Percentiles rank a stretch among this genome's conserved stretches.
These are phyloP conservation scores for Oxyria digyna DNA, from an alignment of 148 eudicot genomes.

Conservation along the genomic window DNA sequence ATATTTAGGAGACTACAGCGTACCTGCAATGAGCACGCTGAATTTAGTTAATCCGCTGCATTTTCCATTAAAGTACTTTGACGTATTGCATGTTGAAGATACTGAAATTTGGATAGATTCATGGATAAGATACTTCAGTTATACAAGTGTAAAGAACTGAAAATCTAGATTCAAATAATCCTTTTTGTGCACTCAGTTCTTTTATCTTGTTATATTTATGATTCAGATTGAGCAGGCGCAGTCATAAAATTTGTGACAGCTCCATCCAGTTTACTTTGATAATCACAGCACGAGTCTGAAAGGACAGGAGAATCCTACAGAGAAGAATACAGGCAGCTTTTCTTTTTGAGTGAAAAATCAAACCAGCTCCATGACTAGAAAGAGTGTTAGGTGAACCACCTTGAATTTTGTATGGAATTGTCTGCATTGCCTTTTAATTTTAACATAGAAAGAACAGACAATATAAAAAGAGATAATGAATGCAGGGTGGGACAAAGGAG, in stretches of 20 bases:
- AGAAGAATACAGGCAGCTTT: neutral
- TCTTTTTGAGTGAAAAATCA: neutral
- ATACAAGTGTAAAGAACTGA: neutral
- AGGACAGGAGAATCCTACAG: neutral
- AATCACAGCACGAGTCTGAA: neutral
- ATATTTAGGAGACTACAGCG: neutral
- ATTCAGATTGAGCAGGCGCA: neutral
- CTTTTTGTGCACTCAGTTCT: neutral
- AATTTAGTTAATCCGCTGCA: neutral
- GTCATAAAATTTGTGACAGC: neutral
- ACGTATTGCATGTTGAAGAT: conserved; percentile 2
- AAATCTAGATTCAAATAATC: neutral
- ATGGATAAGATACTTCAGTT: neutral
- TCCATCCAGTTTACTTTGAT: neutral
- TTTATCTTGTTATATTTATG: neutral
- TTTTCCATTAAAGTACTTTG: neutral
- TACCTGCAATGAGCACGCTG: conserved; percentile 2
- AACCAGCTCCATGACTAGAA: conserved; percentile 2
- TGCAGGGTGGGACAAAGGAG: neutral
- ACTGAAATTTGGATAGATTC: neutral
- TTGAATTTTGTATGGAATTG: neutral
- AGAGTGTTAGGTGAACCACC: conserved; percentile 8
- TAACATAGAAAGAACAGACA: neutral
- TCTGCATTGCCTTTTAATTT: neutral
- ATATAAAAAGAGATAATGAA: neutral